Evolutionary conservation across 2,329 filamentous ascomycete genomes (phyloP), one percentile per base, ranked within the genome.

Genomic region (Fusarium drepaniforme): DNA sequence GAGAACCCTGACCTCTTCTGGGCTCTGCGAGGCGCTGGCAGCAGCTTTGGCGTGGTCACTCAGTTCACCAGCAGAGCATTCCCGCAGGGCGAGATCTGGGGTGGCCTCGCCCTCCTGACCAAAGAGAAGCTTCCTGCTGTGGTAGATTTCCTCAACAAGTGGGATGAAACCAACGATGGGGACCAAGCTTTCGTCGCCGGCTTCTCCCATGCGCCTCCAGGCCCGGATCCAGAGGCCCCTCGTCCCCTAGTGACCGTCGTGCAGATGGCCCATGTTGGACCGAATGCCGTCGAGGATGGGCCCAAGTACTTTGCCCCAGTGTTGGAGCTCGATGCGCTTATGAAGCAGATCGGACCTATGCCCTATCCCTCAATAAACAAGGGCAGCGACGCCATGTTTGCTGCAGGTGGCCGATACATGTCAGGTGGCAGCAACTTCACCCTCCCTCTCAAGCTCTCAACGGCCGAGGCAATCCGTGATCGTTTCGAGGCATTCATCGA

Each of bases 381-480:
- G 4, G 70, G 83, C 1, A 77, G 81, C 44, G 85, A 85, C 70
- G 80, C 79, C 0, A 80, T 81, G 44, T 81, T 83, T 13, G 81
- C 79, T 1, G 78, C 83, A n/a, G 81, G 85, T 3, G 81, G 81
- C 53, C 81, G 84, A 5, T 83, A 82, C 60, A 68, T 80, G 8
- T 78, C 85, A 68, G 86, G 87, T 65, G 86, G 86, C 0, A 80
- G 85, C 12, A 87, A 85, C 62, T 85, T 85, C 72, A 81, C 83
- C 8, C 78, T 83, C 5, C 86, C 86, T 0, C 75, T 88, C 25
- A 60, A 74, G 53, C 40, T 78, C 2, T 77, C 75, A 13, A 78
- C 77, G 5, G 77, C 74, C 0, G 71, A 78, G 49, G 33, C 68
- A 5, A 77, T 79, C 23, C 64, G 69, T 2, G 65, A 79, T 30